phyloP scores from a whole-genome alignment of 805 yeast genomes.

The Nakazawaea populi region DNA sequence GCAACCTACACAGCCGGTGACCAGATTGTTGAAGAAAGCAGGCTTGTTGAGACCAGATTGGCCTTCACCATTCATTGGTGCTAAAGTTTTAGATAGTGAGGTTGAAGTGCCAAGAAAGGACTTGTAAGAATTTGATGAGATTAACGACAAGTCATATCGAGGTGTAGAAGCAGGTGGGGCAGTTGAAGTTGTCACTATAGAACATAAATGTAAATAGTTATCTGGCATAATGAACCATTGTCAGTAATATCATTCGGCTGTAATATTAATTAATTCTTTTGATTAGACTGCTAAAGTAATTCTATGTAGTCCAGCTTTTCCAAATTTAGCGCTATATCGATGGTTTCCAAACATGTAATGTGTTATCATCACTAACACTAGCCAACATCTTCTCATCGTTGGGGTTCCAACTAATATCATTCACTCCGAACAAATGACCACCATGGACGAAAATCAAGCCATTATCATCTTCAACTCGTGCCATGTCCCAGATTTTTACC shows the following conservation, averaged over 20 bases:
- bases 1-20: constrained; percentile 81
- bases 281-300: no score
- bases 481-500: constrained; percentile 58
- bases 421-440: constrained; percentile 85
- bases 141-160: no score
- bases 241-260: neutral
- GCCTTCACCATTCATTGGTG: constrained; percentile 40
- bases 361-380: constrained; percentile 79
- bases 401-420: constrained; percentile 79
- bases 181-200: neutral
- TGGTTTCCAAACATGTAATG: constrained; percentile 85
- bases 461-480: constrained; percentile 17
- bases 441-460: constrained; percentile 60
- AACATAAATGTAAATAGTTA: neutral
- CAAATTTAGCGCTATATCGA: constrained; percentile 9
- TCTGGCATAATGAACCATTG: neutral
- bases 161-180: no score
- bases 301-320: no score
- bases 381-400: constrained; percentile 66
- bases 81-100: constrained; percentile 15
- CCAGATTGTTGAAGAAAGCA: constrained; percentile 69
- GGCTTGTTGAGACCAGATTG: constrained; percentile 59
- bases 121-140: neutral
- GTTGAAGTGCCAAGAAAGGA: constrained; percentile 12
- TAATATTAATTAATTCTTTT: neutral